Base-by-base conservation (phyloP, 1,139 yeast species). In the Wickerhamiella pararugosa region DNA sequence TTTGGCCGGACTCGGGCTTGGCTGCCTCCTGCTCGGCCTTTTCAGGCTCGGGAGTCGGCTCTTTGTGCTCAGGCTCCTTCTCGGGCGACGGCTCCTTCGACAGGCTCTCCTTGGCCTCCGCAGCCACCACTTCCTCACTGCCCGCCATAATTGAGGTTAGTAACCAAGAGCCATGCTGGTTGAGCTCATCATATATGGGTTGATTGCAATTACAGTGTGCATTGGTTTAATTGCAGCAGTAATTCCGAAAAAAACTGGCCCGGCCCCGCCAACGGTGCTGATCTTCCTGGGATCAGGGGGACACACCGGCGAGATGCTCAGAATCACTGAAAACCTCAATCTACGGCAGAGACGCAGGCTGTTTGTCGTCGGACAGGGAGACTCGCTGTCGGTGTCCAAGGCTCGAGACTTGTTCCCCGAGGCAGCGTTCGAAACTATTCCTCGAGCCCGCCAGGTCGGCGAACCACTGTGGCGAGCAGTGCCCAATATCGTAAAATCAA, bases 241-340 rank as follows among this genome's bases (percentile, higher is more conserved):
- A 29, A 36, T 44, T 7, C 15, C 11, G 2, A 7, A n/a, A 6
- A 11, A 10, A 11, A 37, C 25, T 4, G 30, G 25, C 34, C 28
- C 38, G n/a, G 40, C 25, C 25, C n/a, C n/a, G 25, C 32, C 36
- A 7, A 29, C 27, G 29, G 34, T 36, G 26, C 35, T 48, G 41
- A 47, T 41, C 8, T 47, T 52, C 29, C 47, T 50, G 7, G 53
- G 54, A 2, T 49, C 60, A 1, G 98, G 86, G 0, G 98, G 97
- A 1, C 98, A 90, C 56, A 87, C 97, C 0, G 97, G 96, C 1
- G 97, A 90, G 58, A 83, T 90, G 94, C 58, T 86, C 28, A 65
- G 90, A 33, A 64, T 90, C 28, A 57, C 83, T 10, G 57, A 63
- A 5, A 63, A 66, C 6, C 60, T 67, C 37, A 62, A 65, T 33